phyloP scores from a whole-genome alignment of 345 rosid species.

The Raphanus sativus region DNA sequence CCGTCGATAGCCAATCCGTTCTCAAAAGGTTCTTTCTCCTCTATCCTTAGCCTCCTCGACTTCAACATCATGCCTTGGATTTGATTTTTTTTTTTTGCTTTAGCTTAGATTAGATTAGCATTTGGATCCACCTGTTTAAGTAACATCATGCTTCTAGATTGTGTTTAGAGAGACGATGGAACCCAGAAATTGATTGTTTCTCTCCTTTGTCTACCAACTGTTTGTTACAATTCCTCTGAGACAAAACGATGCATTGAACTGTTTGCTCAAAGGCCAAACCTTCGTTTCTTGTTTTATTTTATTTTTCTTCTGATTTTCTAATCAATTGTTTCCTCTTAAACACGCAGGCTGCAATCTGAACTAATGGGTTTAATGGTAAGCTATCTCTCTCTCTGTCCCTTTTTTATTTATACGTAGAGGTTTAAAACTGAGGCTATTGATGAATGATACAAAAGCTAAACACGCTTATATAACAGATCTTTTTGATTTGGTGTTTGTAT shows the following conservation, averaged over 20 bases:
- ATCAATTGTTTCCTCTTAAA: neutral
- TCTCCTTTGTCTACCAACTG: conserved; percentile 12
- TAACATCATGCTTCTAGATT: too few relatives aligned
- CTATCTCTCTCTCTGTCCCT: neutral
- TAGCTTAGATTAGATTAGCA: neutral
- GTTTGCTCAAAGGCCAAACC: neutral
- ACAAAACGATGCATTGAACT: neutral
- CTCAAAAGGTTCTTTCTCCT: conserved; percentile 50
- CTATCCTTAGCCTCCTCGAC: too few relatives aligned
- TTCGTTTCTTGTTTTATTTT: too few relatives aligned
- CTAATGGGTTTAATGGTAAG: conserved; percentile 91
- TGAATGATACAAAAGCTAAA: too few relatives aligned
- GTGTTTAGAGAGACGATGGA: too few relatives aligned
- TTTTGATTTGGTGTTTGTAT: conserved; percentile 29
- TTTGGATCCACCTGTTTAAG: conserved; percentile 1
- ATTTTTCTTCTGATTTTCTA: neutral
- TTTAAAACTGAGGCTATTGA: too few relatives aligned
- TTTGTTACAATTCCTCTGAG: conserved; percentile 18
- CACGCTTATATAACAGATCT: too few relatives aligned
- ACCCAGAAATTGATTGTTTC: too few relatives aligned
- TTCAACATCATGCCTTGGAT: too few relatives aligned
- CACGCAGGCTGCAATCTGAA: conserved; percentile 82
- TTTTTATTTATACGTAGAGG: too few relatives aligned
- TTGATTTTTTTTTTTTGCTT: too few relatives aligned
- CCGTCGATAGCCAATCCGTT: conserved; percentile 76